A percentile compares a stretch with the other conserved stretches of the same genome.
These are phyloP conservation scores for Canavalia gladiata DNA, from an alignment of 306 rosid genomes.

Conservation along the genomic window DNA sequence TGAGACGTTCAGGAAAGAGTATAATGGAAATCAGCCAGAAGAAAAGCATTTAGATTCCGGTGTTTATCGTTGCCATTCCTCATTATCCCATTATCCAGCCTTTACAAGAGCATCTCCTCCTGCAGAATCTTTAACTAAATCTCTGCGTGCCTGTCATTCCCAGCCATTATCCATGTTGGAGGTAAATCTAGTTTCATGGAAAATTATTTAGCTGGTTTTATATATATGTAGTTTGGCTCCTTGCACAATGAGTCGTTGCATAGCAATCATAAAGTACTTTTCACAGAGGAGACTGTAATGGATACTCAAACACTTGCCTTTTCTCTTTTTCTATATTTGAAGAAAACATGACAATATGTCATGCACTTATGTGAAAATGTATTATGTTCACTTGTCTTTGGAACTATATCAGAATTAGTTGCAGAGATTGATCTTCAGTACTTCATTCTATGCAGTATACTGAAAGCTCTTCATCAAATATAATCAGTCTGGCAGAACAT, in stretches of 20 bases:
- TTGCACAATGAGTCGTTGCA: not conserved
- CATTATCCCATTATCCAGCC: constrained; percentile 72
- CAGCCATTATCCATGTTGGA: constrained; percentile 94
- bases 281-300: not conserved
- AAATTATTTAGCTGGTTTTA: not conserved
- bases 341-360: constrained; percentile 15
- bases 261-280: not conserved
- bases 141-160: constrained; percentile 85
- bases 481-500: constrained; percentile 94
- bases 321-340: not conserved
- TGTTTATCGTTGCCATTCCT: constrained; percentile 91
- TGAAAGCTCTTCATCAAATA: constrained; percentile 69
- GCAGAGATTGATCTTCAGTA: constrained; percentile 23
- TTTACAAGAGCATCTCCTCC: constrained; percentile 66
- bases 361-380: constrained; percentile 7
- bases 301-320: not conserved
- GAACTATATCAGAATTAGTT: not conserved
- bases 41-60: constrained; percentile 71
- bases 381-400: not conserved
- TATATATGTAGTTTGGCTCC: constrained; percentile 20
- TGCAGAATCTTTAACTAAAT: constrained; percentile 63
- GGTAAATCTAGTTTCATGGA: constrained; percentile 63
- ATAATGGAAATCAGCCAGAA: constrained; percentile 53
- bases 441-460: constrained; percentile 70
- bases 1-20: constrained; percentile 55